Conservation (phyloP, 2,329 filamentous ascomycete species). For the Chrysoporthe austroafricana region DNA sequence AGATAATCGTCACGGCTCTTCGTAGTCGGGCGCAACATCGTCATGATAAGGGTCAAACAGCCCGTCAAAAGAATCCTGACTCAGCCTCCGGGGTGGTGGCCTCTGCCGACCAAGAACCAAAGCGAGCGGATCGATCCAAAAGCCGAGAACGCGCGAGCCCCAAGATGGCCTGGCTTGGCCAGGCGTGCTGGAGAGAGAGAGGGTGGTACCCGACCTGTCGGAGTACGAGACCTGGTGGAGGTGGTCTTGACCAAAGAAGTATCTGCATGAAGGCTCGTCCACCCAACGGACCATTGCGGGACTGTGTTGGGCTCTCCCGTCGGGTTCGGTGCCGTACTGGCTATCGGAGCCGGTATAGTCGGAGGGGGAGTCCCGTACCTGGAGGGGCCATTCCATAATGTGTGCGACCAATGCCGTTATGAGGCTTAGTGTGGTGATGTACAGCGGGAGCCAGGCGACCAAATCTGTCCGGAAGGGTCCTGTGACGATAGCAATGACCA, state of each 20-base stretch:
- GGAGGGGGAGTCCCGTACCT: not conserved
- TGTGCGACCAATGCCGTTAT: not conserved
- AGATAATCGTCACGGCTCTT: not conserved
- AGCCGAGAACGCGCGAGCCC: conserved; percentile 4
- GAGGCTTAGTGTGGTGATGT: not conserved
- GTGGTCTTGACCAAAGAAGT: not conserved
- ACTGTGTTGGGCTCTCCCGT: not conserved
- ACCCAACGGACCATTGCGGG: conserved; percentile 10
- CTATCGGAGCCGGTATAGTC: not conserved
- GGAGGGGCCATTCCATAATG: not conserved
- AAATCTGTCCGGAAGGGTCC: conserved; percentile 15
- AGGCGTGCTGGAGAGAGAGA: conserved; percentile 11
- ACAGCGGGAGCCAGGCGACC: conserved; percentile 4
- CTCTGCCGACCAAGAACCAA: not conserved
- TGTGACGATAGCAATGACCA: conserved; percentile 11
- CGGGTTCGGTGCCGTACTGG: not conserved
- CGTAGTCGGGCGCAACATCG: not conserved
- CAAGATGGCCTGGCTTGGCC: conserved; percentile 14
- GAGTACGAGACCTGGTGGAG: not conserved
- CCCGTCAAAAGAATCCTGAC: not conserved
- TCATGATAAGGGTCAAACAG: not conserved
- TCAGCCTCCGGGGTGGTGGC: not conserved
- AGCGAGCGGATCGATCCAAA: conserved; percentile 14
- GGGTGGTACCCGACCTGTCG: not conserved
- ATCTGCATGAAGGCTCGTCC: not conserved